Evolutionary conservation across 164 flowering plant species (phyloP).

Genomic region (Annona squamosa): DNA sequence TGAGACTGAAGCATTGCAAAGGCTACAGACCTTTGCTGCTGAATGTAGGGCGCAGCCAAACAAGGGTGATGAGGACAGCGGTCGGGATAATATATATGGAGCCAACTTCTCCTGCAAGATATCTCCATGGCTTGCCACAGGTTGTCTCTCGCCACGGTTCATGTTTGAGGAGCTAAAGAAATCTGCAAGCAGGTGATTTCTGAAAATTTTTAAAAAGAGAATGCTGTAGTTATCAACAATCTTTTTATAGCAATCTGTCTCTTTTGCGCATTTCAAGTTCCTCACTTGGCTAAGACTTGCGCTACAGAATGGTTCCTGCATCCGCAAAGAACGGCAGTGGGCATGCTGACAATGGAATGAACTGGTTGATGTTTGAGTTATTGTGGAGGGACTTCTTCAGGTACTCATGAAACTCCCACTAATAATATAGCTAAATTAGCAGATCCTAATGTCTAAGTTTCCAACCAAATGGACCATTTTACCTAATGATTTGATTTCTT

Average conservation of each 20-base stretch:
- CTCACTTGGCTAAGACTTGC: conserved; percentile 10
- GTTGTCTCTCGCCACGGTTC: conserved; percentile 91
- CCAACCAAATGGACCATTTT: not conserved
- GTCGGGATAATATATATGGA: conserved; percentile 61
- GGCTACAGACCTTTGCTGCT: conserved; percentile 65
- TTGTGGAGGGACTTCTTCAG: conserved; percentile 99
- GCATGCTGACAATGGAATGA: conserved; percentile 47
- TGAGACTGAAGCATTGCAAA: conserved; percentile 81
- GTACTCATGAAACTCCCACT: conserved; percentile 18
- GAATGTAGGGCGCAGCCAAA: conserved; percentile 77
- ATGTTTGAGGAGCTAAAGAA: conserved; percentile 89
- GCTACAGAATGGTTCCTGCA: conserved; percentile 46
- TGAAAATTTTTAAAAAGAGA: not conserved
- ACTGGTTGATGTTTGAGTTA: conserved; percentile 88
- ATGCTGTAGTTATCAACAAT: not conserved
- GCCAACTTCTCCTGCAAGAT: conserved; percentile 94
- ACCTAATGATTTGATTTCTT: not conserved
- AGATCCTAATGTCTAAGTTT: not conserved
- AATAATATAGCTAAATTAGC: not conserved
- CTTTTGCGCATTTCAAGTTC: not conserved
- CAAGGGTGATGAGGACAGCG: conserved; percentile 39
- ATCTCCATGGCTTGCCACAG: conserved; percentile 91
- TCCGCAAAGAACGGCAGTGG: conserved; percentile 40
- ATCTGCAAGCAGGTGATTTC: conserved; percentile 45
- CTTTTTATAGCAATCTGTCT: not conserved